Evolutionary conservation across 768 basidiomycete genomes (phyloP), one percentile per base, ranked within the genome.

Genomic region (Mycena vulgaris): DNA sequence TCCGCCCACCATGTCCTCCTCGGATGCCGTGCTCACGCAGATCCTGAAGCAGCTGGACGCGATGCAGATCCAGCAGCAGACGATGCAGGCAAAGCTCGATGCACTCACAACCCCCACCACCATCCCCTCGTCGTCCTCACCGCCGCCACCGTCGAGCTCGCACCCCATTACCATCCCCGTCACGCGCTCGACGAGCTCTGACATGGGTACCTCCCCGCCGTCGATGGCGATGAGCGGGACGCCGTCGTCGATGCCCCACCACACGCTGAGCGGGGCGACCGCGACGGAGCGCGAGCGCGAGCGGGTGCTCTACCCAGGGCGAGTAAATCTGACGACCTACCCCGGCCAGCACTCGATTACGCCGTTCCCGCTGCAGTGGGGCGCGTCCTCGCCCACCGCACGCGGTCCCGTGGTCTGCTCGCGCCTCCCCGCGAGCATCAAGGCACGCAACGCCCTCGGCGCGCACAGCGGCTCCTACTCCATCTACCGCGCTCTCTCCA

Each of bases 391-490:
- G 51, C 85, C 94, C 25, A 69, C 77, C 9, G 81, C 85, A 9
- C 94, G 96, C 25, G 97, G 97, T 0, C 95, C 97, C 3, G 86
- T 98, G 70, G 89, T 99, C 66, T 95, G 94, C 78, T 96, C 94
- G 1, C 93, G 97, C 28, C 91, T 96, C 25, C 89, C 93, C 0
- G 87, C 87, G 16, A 91, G 92, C 33, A 93, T 97, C 84, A 97
- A 96, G 82, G 88, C 91, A 61, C 92, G 97, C 52, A 98, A 98
- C 80, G 94, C 97, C 28, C 89, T 98, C 77, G 97, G 97, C 13
- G 96, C 97, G 0, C 96, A 98, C 78, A 92, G 92, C 0, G 97
- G 97, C 8, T 94, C 93, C 1, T 98, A 98, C 81, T 95, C 94
- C 17, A 96, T 98, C 81, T 98, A 98, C 80, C 92, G 96, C 37